Evolutionary conservation across 495 filamentous ascomycete species (phyloP).

Genomic region (Sporormia fimetaria): DNA sequence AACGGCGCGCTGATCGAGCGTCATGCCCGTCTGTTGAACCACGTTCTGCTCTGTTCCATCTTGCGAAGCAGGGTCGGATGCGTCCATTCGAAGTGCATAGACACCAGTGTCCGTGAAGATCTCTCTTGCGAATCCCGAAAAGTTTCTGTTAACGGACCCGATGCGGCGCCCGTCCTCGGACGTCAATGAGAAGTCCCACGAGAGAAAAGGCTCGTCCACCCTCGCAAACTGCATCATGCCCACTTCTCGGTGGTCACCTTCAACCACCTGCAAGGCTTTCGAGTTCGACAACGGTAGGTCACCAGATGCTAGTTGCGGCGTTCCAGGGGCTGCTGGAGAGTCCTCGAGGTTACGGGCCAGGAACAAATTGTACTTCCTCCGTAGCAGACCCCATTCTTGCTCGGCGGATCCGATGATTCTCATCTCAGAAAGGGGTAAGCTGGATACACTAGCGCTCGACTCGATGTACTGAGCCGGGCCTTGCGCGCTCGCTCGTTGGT

Average conservation of each 20-base stretch:
- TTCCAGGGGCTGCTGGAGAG: constrained; percentile 24
- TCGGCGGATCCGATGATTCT: constrained; percentile 57
- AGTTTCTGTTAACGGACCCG: constrained; percentile 57
- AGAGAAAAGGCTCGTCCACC: constrained; percentile 37
- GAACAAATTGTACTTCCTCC: constrained; percentile 60
- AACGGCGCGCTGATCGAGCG: constrained; percentile 57
- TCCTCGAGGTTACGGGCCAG: constrained; percentile 31
- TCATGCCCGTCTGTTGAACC: constrained; percentile 41
- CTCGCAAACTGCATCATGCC: constrained; percentile 53
- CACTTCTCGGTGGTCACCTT: constrained; percentile 31
- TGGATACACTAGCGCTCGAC: constrained; percentile 40
- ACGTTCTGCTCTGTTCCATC: neutral
- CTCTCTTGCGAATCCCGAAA: constrained; percentile 56
- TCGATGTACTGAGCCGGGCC: constrained; percentile 36
- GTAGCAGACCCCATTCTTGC: constrained; percentile 55
- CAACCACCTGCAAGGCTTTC: constrained; percentile 39
- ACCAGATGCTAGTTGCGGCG: constrained; percentile 34
- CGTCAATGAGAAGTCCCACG: constrained; percentile 35
- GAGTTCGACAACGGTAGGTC: constrained; percentile 39
- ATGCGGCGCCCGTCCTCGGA: constrained; percentile 31
- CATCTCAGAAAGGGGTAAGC: constrained; percentile 45
- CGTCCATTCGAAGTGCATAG: constrained; percentile 59
- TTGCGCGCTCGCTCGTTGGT: constrained; percentile 36
- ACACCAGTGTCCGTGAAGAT: constrained; percentile 63
- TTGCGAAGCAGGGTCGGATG: constrained; percentile 39